phyloP scores from a whole-genome alignment of 2,329 filamentous ascomycete species.

The Mariannaea sp. region DNA sequence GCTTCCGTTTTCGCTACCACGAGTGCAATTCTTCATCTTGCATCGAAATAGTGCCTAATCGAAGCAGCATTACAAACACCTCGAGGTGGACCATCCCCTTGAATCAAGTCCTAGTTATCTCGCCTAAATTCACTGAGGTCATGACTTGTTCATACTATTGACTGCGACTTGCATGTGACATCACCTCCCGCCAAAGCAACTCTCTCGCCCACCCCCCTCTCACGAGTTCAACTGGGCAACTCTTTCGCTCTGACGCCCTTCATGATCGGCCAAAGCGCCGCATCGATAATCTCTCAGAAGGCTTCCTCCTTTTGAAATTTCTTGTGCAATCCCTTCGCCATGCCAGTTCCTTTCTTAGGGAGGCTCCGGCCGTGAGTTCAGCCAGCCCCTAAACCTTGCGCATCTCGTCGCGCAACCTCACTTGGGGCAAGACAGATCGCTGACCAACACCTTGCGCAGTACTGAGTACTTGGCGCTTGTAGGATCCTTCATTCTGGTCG shows the following conservation, averaged over 20 bases:
- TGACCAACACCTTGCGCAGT: conserved; percentile 48
- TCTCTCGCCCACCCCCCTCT: conserved; percentile 5
- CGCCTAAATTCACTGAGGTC: conserved; percentile 19
- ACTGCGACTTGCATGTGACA: conserved; percentile 38
- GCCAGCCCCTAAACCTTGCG: conserved; percentile 11
- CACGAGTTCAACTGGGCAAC: conserved; percentile 8
- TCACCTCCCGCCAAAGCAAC: conserved; percentile 26
- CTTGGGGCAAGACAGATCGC: conserved; percentile 16
- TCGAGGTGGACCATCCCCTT: background rate
- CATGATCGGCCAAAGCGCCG: conserved; percentile 7
- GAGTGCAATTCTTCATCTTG: background rate
- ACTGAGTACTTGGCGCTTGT: conserved; percentile 87
- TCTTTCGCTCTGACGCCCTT: conserved; percentile 11
- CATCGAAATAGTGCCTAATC: background rate
- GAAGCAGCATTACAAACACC: background rate
- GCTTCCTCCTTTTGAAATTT: conserved; percentile 1
- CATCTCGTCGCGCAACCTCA: conserved; percentile 10
- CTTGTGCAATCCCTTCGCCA: conserved; percentile 36
- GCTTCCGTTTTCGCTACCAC: background rate
- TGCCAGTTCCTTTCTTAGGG: conserved; percentile 59
- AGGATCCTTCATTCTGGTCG: conserved; percentile 80
- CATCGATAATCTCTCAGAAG: conserved; percentile 10
- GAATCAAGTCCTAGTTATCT: conserved; percentile 8
- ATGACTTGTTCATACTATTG: conserved; percentile 12
- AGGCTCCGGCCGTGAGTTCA: conserved; percentile 56